Base-by-base conservation (phyloP, 768 basidiomycete genomes). In the Russula foetens region DNA sequence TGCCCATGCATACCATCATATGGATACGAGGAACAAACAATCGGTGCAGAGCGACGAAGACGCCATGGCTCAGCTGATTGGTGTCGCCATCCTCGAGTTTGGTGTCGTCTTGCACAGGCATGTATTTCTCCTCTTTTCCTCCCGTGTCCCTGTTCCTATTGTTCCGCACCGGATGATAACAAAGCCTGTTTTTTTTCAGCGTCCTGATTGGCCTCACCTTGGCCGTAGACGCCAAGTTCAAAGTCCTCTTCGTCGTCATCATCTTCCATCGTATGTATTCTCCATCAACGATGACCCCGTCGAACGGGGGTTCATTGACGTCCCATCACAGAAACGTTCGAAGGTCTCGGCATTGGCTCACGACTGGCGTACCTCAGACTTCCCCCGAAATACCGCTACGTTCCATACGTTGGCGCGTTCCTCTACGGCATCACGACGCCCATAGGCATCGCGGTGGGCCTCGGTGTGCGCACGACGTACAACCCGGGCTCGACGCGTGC, bases 51-150 rank as follows among this genome's bases (percentile, higher is more conserved):
- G 51, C 11, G 56, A 62, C 24, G 45, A 58, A 44, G 11, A 29
- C 17, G 61, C 81, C 3, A 58, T 75, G 9, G 85, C 90, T 2
- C 92, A 95, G 70, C 72, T 94, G 39, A 78, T 97, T 49, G 94
- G 93, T 15, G 80, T 99, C 49, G 91, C 82, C 35, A 94, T 98
- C 59, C 77, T 99, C 49, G 96, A 99, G 70, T 96, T 97, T 67
- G 96, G 96, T 67, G 92, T 98, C 31, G 71, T 92, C 6, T 72
- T 98, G 33, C 94, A 95, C 69, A 90, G 86, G 85, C 82, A 56
- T 49, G 67, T 29, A 12, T 19, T 15, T 26, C 7, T 15, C 24
- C 8, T 53, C 23, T 15, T 26, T 12, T 15, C 24, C 8, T 53
- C 23, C 7, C 23, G n/a, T 38, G 4, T 35, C 9, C 24, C 1